Evolutionary conservation across 495 filamentous ascomycete genomes (phyloP).

Genomic region (Polyplosphaeria fusca): DNA sequence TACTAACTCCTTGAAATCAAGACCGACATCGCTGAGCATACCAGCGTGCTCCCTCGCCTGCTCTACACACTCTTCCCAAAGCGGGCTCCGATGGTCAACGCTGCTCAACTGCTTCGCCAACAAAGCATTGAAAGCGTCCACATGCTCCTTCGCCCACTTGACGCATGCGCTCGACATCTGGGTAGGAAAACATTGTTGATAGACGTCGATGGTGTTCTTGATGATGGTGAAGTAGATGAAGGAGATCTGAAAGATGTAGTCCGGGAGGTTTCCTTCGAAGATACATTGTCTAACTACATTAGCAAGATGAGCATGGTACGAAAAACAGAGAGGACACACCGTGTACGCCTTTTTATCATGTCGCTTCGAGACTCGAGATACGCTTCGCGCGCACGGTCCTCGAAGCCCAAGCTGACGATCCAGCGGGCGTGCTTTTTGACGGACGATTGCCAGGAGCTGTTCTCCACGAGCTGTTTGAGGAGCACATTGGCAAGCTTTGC

Average conservation of each 20-base stretch:
- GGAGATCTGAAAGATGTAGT: conserved; percentile 94
- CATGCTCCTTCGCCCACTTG: conserved; percentile 90
- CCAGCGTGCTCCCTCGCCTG: conserved; percentile 74
- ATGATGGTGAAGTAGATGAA: conserved; percentile 95
- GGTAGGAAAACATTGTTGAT: conserved; percentile 83
- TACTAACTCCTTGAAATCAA: conserved; percentile 82
- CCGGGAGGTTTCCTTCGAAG: conserved; percentile 85
- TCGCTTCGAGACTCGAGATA: conserved; percentile 76
- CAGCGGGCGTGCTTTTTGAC: conserved; percentile 74
- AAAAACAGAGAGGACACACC: conserved; percentile 50
- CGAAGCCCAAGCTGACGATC: conserved; percentile 81
- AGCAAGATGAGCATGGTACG: conserved; percentile 26
- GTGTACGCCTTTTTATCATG: conserved; percentile 73
- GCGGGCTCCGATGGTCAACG: conserved; percentile 61
- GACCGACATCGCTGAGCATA: conserved; percentile 77
- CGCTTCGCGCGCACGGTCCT: conserved; percentile 80
- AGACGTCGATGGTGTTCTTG: conserved; percentile 82
- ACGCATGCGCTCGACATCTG: conserved; percentile 87
- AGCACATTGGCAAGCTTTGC: conserved; percentile 71
- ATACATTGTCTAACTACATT: conserved; percentile 69
- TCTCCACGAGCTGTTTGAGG: conserved; percentile 68
- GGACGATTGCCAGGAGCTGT: conserved; percentile 65
- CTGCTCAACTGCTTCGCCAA: conserved; percentile 80
- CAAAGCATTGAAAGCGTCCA: conserved; percentile 83
- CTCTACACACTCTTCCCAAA: conserved; percentile 81